A percentile compares a stretch with the other conserved stretches of the same genome.
phyloP scores from a whole-genome alignment of 2,329 filamentous ascomycete species.

The Sclerotiophoma versabilis region DNA sequence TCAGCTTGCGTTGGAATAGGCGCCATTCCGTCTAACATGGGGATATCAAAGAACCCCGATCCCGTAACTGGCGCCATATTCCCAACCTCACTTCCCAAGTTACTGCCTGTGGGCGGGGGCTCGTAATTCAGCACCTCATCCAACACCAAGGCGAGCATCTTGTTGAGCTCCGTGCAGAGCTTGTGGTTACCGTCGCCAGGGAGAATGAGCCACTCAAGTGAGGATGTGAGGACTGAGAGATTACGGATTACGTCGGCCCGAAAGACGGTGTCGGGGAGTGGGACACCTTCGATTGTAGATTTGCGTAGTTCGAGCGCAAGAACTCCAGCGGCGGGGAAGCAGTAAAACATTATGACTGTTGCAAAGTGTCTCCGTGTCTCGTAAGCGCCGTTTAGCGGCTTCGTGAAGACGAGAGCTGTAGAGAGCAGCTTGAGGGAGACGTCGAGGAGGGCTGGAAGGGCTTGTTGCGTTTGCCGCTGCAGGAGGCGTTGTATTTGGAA shows the following conservation, averaged over 20 bases:
- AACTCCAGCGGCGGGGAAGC: constrained; percentile 45
- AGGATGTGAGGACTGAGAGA: constrained; percentile 45
- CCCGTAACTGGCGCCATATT: constrained; percentile 23
- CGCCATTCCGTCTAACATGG: constrained; percentile 45
- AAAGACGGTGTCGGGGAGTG: constrained; percentile 38
- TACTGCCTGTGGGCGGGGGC: constrained; percentile 29
- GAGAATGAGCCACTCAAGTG: constrained; percentile 44
- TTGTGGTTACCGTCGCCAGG: constrained; percentile 47
- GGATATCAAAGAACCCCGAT: constrained; percentile 44
- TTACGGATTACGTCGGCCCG: constrained; percentile 48
- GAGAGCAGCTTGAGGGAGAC: constrained; percentile 45
- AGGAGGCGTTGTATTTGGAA: constrained; percentile 46
- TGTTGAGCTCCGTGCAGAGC: constrained; percentile 47
- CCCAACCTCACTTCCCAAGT: constrained; percentile 18
- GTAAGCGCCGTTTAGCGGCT: constrained; percentile 41
- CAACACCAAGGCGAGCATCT: constrained; percentile 44
- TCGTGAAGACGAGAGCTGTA: constrained; percentile 41
- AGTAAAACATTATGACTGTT: constrained; percentile 46
- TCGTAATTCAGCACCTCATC: constrained; percentile 49
- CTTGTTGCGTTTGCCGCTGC: constrained; percentile 41
- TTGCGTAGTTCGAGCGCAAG: constrained; percentile 44
- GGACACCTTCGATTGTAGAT: constrained; percentile 43
- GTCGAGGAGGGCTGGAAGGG: constrained; percentile 41
- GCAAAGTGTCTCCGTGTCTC: constrained; percentile 42
- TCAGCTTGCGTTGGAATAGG: constrained; percentile 47